phyloP scores from a whole-genome alignment of 164 flowering plant genomes.

The Echeveria elegans region DNA sequence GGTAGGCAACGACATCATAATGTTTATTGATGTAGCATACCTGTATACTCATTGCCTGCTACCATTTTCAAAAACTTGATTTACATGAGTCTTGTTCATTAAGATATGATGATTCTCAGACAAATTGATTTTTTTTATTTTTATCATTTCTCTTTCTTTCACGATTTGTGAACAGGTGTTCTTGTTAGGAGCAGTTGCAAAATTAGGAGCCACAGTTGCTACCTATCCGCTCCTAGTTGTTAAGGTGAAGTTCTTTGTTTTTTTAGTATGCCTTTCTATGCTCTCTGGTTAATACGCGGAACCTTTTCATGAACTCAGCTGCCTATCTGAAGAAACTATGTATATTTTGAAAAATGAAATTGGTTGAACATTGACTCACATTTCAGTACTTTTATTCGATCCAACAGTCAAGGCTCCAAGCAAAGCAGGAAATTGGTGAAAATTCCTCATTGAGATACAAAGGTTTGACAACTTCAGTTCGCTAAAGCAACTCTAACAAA shows the following conservation, averaged over 20 bases:
- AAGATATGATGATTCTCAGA: background rate
- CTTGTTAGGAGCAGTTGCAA: conserved; percentile 67
- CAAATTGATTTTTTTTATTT: background rate
- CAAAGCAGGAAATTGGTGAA: conserved; percentile 75
- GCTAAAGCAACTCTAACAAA: background rate
- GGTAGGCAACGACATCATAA: conserved; percentile 23
- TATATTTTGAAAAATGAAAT: background rate
- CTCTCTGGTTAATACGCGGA: background rate
- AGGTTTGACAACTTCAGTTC: conserved; percentile 25
- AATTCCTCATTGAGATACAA: conserved; percentile 44
- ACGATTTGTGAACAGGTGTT: conserved; percentile 37
- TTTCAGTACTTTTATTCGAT: background rate
- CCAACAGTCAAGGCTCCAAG: conserved; percentile 78
- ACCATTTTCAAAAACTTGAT: background rate
- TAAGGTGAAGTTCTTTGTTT: conserved; percentile 37
- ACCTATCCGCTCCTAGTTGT: conserved; percentile 81
- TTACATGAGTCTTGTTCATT: background rate
- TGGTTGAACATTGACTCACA: background rate
- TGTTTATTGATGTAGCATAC: background rate
- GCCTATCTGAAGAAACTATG: background rate
- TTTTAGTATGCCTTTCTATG: background rate
- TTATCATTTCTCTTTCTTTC: background rate
- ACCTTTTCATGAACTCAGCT: background rate
- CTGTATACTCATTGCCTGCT: background rate
- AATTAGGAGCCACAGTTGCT: conserved; percentile 70